Conservation (phyloP, 768 basidiomycete genomes). For the Mrakia blollopis region DNA sequence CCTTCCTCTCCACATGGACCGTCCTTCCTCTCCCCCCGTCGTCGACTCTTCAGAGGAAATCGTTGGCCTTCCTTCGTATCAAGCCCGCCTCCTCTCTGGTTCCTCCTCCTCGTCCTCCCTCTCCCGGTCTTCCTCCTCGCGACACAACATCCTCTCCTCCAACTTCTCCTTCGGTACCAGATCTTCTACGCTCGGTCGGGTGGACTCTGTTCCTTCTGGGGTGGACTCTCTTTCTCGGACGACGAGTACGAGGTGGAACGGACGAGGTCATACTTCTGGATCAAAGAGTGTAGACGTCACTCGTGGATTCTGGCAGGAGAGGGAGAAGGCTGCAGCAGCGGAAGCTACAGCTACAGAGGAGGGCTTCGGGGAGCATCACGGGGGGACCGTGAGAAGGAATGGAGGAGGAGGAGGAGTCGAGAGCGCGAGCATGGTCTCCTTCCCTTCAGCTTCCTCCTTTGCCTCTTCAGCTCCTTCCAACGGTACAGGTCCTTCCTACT, state of each 20-base stretch:
- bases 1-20: background rate
- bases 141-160: slow-evolving; percentile 17
- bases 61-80: slow-evolving; percentile 25
- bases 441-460: slow-evolving; percentile 20
- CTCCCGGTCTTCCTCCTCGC: slow-evolving; percentile 12
- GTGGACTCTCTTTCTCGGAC: background rate
- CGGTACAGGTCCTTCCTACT: slow-evolving; percentile 19
- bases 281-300: slow-evolving; percentile 31
- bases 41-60: background rate
- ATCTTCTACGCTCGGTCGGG: background rate
- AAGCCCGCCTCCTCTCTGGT: slow-evolving; percentile 28
- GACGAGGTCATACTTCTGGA: slow-evolving; percentile 27
- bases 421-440: background rate
- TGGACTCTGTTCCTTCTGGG: background rate
- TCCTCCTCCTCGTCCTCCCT: slow-evolving; percentile 15
- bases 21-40: too few relatives aligned
- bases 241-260: background rate
- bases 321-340: slow-evolving; percentile 19
- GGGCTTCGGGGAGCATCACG: background rate
- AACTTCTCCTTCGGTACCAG: background rate
- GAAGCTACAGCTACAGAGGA: slow-evolving; percentile 8
- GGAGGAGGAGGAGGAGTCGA: background rate
- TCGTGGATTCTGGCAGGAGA: slow-evolving; percentile 31
- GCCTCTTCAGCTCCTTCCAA: slow-evolving; percentile 12
- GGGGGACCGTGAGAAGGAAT: background rate